Evolutionary conservation across 371 early-diverging fungal species (phyloP).

Genomic region (Lichtheimia hyalospora): DNA sequence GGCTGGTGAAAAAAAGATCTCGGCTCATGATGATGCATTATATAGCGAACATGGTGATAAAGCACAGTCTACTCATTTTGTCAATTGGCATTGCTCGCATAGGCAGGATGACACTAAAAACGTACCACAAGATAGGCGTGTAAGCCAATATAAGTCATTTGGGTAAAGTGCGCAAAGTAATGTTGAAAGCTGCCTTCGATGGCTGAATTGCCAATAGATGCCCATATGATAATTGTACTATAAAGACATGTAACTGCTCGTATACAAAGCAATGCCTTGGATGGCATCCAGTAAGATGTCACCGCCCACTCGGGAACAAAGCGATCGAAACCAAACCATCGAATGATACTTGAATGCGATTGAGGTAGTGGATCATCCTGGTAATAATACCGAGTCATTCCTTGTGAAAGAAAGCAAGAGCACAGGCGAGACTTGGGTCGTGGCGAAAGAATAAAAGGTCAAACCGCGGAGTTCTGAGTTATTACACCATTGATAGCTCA

Average conservation of each 20-base stretch:
- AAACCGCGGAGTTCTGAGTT: too few relatives aligned
- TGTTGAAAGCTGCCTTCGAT: conserved; percentile 6
- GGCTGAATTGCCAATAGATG: conserved; percentile 35
- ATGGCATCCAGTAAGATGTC: conserved; percentile 52
- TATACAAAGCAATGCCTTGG: conserved; percentile 40
- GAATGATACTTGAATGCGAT: conserved; percentile 29
- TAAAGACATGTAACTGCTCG: conserved; percentile 40
- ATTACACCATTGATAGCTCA: too few relatives aligned
- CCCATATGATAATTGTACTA: conserved; percentile 38
- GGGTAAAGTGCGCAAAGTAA: conserved; percentile 52
- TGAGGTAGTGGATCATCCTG: conserved; percentile 18
- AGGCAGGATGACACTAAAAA: neutral
- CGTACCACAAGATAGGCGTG: conserved; percentile 50
- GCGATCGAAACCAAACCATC: conserved; percentile 49
- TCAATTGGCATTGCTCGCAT: neutral
- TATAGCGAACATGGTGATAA: conserved; percentile 33
- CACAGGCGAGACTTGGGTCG: too few relatives aligned
- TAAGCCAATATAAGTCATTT: conserved; percentile 53
- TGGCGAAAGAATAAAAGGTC: too few relatives aligned
- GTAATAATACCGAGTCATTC: neutral
- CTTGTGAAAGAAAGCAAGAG: neutral
- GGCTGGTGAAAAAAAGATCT: conserved; percentile 36
- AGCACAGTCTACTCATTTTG: conserved; percentile 17
- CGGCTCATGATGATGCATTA: conserved; percentile 18
- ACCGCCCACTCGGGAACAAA: conserved; percentile 60